phyloP scores from a whole-genome alignment of 78 protist species.

The Monocercomonoides exilis region DNA sequence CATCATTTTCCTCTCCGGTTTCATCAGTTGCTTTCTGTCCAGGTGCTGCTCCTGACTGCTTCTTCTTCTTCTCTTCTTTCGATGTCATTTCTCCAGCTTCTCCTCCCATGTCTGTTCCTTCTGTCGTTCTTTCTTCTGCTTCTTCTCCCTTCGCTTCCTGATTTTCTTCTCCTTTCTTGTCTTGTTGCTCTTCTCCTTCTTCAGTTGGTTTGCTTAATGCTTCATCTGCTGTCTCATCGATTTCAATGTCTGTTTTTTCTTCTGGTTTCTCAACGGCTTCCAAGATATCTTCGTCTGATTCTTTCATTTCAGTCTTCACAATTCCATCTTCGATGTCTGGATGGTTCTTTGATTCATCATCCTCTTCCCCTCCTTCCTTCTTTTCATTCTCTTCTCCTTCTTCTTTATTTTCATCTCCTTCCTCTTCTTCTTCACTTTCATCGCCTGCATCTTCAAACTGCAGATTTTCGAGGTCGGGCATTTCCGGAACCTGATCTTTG shows the following conservation, averaged over 20 bases:
- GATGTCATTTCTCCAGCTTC: slow-evolving; percentile 31
- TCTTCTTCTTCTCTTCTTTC: no score
- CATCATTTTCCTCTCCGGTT: slow-evolving; percentile 26
- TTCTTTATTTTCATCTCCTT: slow-evolving; percentile 28
- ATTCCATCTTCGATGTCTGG: not conserved
- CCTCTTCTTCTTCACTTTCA: not conserved
- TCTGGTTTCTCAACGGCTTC: slow-evolving; percentile 2
- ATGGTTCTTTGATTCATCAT: not conserved
- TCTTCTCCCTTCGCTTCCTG: slow-evolving; percentile 45
- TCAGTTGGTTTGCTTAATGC: not conserved
- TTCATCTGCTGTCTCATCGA: slow-evolving; percentile 2
- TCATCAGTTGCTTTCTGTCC: not conserved
- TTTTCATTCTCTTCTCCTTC: slow-evolving; percentile 24
- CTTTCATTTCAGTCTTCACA: not conserved
- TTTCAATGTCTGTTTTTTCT: slow-evolving; percentile 9
- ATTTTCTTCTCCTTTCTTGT: slow-evolving; percentile 37
- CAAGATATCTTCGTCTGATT: slow-evolving; percentile 29
- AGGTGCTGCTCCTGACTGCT: slow-evolving; percentile 5
- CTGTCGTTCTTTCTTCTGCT: slow-evolving; percentile 15
- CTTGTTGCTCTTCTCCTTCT: slow-evolving; percentile 14
- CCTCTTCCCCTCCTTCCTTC: not conserved
- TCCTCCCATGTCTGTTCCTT: slow-evolving; percentile 20
- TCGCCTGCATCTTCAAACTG: slow-evolving; percentile 7
- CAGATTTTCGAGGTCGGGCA: not conserved
- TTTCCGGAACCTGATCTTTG: slow-evolving; percentile 1